A percentile compares a stretch with the other conserved stretches of the same genome.
phyloP scores from a whole-genome alignment of 2,329 filamentous ascomycete genomes.

The Aciculosporium take region DNA sequence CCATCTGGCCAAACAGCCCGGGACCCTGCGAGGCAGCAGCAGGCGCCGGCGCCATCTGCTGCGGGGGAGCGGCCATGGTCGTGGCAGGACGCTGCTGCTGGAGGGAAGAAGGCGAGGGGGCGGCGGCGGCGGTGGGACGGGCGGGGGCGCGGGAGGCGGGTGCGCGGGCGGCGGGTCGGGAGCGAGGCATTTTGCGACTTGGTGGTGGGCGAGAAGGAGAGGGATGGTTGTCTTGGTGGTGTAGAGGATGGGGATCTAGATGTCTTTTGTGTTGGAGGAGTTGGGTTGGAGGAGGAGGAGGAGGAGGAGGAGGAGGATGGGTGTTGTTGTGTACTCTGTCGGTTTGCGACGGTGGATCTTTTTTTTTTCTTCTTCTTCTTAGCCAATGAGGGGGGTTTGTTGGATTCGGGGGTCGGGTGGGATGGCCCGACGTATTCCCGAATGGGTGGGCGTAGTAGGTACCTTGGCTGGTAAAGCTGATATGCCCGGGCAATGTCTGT shows the following conservation, averaged over 20 bases:
- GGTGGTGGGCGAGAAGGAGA: too few relatives aligned
- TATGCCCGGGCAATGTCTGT: too few relatives aligned
- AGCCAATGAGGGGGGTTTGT: too few relatives aligned
- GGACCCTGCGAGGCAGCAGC: conserved; percentile 46
- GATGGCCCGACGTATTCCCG: too few relatives aligned
- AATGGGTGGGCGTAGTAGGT: too few relatives aligned
- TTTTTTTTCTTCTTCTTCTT: too few relatives aligned
- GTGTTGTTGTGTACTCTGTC: too few relatives aligned
- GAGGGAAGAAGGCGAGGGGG: conserved; percentile 26
- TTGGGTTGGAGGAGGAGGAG: not conserved
- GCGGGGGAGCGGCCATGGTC: conserved; percentile 47
- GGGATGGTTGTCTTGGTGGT: conserved; percentile 15
- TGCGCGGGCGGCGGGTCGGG: conserved; percentile 53
- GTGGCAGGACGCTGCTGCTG: conserved; percentile 58
- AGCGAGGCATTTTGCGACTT: conserved; percentile 85
- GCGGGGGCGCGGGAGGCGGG: conserved; percentile 24
- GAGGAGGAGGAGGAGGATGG: conserved; percentile 13
- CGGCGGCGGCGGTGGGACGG: conserved; percentile 53
- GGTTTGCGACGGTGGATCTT: too few relatives aligned
- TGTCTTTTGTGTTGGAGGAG: not conserved
- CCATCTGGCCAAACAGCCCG: conserved; percentile 92
- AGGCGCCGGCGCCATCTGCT: conserved; percentile 22
- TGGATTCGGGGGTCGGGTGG: too few relatives aligned
- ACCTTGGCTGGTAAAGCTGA: too few relatives aligned
- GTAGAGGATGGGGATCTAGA: conserved; percentile 5